A percentile compares a stretch with the other conserved stretches of the same genome.
Conservation (phyloP, 2,329 filamentous ascomycete species). For the Bipolaris victoriae region DNA sequence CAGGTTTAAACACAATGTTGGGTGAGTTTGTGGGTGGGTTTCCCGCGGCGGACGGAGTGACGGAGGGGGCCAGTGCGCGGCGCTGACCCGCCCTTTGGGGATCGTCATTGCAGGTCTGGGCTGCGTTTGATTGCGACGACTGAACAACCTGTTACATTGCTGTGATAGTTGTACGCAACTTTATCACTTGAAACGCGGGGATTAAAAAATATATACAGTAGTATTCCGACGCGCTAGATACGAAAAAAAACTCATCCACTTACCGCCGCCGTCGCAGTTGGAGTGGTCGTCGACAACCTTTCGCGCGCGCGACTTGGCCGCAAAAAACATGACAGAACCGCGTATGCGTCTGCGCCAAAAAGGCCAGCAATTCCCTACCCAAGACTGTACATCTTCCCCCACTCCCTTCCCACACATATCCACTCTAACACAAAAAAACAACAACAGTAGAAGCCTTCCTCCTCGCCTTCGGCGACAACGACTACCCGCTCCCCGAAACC, state of each 20-base stretch:
- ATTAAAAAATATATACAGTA: too few relatives aligned
- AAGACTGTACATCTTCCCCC: conserved; percentile 47
- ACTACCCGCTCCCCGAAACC: conserved; percentile 79
- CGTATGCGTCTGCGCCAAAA: conserved; percentile 56
- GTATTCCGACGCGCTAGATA: background rate
- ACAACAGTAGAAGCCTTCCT: conserved; percentile 72
- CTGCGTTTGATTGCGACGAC: background rate
- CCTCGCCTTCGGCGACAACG: conserved; percentile 79
- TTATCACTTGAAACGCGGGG: too few relatives aligned
- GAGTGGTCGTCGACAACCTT: too few relatives aligned
- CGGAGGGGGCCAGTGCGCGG: background rate
- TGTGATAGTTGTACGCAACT: too few relatives aligned
- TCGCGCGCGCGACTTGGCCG: too few relatives aligned
- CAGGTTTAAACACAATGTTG: too few relatives aligned
- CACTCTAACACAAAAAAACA: too few relatives aligned
- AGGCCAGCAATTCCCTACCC: conserved; percentile 54
- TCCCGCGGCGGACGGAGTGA: background rate
- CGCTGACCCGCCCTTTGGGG: background rate
- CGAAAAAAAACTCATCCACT: background rate
- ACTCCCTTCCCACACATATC: conserved; percentile 13
- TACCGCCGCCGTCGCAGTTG: too few relatives aligned
- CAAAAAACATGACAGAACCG: conserved; percentile 53
- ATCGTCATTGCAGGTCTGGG: conserved; percentile 10
- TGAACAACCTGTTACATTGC: too few relatives aligned
- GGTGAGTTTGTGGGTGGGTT: background rate